Conservation (phyloP, 2,329 filamentous ascomycete genomes). For the Hyphodiscus sp. region DNA sequence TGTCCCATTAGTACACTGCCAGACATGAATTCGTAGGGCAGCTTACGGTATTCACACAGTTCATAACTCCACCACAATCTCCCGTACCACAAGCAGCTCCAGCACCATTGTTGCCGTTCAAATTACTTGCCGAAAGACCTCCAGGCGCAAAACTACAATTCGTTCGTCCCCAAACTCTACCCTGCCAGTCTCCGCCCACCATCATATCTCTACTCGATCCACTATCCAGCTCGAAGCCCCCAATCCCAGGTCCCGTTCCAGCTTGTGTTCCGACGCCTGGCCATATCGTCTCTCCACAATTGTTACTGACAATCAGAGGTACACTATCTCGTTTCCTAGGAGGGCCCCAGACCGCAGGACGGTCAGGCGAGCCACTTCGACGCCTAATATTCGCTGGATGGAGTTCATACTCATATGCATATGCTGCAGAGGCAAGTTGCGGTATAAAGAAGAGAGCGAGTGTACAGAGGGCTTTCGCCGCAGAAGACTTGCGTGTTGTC, state of each 20-base stretch:
- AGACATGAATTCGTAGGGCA: background rate
- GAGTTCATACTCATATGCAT: background rate
- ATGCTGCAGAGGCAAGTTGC: background rate
- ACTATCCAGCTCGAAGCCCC: constrained; percentile 60
- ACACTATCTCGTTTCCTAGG: constrained; percentile 34
- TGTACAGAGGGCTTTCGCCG: background rate
- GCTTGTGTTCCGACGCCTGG: constrained; percentile 69
- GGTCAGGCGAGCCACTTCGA: constrained; percentile 1
- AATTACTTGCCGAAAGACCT: constrained; percentile 46
- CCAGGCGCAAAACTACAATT: constrained; percentile 71
- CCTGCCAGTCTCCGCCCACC: constrained; percentile 71
- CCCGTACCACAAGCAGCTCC: constrained; percentile 63
- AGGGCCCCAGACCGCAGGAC: constrained; percentile 23
- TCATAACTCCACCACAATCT: constrained; percentile 65
- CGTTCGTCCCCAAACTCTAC: constrained; percentile 75
- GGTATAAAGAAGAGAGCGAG: background rate
- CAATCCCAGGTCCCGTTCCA: constrained; percentile 58
- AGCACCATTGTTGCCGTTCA: constrained; percentile 34
- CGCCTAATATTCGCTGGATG: background rate
- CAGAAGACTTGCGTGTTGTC: background rate
- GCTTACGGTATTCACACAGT: constrained; percentile 63
- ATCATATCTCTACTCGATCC: constrained; percentile 54
- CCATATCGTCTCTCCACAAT: constrained; percentile 65
- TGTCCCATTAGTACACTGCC: constrained; percentile 10
- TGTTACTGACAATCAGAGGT: constrained; percentile 65